These are phyloP conservation scores for Leccinum olivaceopallidum DNA, from an alignment of 768 basidiomycete genomes.

Conservation along the genomic window DNA sequence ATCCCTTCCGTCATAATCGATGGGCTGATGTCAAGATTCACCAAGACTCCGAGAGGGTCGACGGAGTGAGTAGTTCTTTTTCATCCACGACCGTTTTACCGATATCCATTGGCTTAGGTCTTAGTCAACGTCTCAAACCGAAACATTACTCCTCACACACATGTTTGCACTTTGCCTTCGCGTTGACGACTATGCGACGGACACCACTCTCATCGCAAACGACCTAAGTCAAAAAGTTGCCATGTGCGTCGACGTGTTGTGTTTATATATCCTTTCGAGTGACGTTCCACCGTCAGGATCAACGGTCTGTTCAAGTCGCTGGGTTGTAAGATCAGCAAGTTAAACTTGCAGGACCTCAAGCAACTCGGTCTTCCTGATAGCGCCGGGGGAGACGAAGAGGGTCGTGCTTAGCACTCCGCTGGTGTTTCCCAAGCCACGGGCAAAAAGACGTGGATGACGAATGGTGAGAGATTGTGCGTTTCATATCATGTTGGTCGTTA, in stretches of 20 bases:
- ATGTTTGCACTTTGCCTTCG: constrained; percentile 81
- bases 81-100: neutral
- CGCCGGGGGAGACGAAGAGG: constrained; percentile 61
- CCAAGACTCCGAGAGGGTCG: constrained; percentile 70
- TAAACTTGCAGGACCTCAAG: constrained; percentile 63
- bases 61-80: constrained; percentile 47
- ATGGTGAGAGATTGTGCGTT: neutral
- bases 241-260: constrained; percentile 52
- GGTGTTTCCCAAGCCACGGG: constrained; percentile 70
- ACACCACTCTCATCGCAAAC: constrained; percentile 63
- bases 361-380: constrained; percentile 65
- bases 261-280: constrained; percentile 1
- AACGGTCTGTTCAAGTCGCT: constrained; percentile 75
- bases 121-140: constrained; percentile 63
- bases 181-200: constrained; percentile 74
- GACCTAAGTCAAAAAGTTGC: constrained; percentile 68
- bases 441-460: constrained; percentile 31
- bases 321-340: constrained; percentile 69
- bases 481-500: neutral
- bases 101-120: constrained; percentile 30
- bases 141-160: constrained; percentile 72
- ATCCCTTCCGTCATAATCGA: constrained; percentile 71
- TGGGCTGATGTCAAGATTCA: constrained; percentile 74
- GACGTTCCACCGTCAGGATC: constrained; percentile 40
- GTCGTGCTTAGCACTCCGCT: constrained; percentile 78